These are phyloP conservation scores for Talaromyces liani DNA, from an alignment of 495 filamentous ascomycete species.

Conservation along the genomic window DNA sequence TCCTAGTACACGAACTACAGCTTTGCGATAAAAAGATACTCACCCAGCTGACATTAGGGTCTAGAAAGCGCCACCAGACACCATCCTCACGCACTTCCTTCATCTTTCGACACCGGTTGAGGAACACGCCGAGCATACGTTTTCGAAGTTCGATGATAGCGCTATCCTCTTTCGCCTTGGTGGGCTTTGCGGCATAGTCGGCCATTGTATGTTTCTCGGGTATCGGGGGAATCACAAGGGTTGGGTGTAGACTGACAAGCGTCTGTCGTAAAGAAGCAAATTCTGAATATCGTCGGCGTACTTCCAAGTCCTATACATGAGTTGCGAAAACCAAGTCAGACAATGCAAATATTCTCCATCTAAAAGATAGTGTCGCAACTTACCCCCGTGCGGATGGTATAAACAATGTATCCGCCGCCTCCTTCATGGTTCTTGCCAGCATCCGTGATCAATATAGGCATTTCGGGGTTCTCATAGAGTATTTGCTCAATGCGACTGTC, in stretches of 20 bases:
- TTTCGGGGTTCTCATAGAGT: slow-evolving; percentile 86
- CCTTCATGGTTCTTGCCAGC: slow-evolving; percentile 92
- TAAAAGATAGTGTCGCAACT: slow-evolving; percentile 16
- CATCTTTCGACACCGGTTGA: slow-evolving; percentile 90
- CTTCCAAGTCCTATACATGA: slow-evolving; percentile 72
- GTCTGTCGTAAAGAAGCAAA: slow-evolving; percentile 89
- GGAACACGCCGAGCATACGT: slow-evolving; percentile 89
- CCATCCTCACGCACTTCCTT: slow-evolving; percentile 88
- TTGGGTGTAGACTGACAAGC: slow-evolving; percentile 84
- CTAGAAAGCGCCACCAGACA: slow-evolving; percentile 94
- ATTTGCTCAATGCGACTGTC: slow-evolving; percentile 94
- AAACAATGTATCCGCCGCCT: slow-evolving; percentile 88
- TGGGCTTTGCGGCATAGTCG: slow-evolving; percentile 95
- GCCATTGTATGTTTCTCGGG: slow-evolving; percentile 98
- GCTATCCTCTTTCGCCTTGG: slow-evolving; percentile 93
- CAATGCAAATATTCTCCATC: neutral
- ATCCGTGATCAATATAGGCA: slow-evolving; percentile 82
- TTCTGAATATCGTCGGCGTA: slow-evolving; percentile 91
- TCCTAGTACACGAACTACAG: neutral
- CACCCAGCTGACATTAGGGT: slow-evolving; percentile 98
- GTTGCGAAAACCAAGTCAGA: slow-evolving; percentile 4
- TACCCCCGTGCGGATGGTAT: slow-evolving; percentile 94
- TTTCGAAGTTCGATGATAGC: slow-evolving; percentile 94
- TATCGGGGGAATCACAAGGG: slow-evolving; percentile 90
- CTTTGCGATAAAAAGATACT: neutral